Conservation (phyloP, 495 filamentous ascomycete genomes). For the Arthonia radiata region DNA sequence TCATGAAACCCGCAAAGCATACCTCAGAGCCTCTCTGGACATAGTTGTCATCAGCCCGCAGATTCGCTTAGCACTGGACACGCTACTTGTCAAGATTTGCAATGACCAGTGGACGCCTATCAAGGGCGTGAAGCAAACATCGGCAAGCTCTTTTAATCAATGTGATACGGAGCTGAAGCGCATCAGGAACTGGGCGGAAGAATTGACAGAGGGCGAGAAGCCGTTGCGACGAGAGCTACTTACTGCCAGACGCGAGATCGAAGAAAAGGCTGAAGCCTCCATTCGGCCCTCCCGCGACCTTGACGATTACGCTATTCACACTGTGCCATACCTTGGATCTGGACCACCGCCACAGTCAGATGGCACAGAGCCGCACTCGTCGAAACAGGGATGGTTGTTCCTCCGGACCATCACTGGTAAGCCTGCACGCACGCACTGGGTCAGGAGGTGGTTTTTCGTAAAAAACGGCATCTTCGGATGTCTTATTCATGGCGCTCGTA, state of each 20-base stretch:
- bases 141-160: constrained; percentile 29
- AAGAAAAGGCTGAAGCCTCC: constrained; percentile 44
- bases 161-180: constrained; percentile 63
- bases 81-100: constrained; percentile 59
- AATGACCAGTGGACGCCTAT: constrained; percentile 73
- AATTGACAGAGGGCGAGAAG: constrained; percentile 67
- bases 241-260: constrained; percentile 55
- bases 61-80: constrained; percentile 54
- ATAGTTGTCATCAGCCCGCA: constrained; percentile 73
- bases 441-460: constrained; percentile 81
- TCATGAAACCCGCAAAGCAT: constrained; percentile 77
- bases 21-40: constrained; percentile 79
- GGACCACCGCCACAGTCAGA: constrained; percentile 26
- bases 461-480: constrained; percentile 92
- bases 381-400: constrained; percentile 93
- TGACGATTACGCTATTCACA: constrained; percentile 73
- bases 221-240: constrained; percentile 58
- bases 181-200: constrained; percentile 70
- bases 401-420: constrained; percentile 64
- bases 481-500: constrained; percentile 63
- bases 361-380: constrained; percentile 12
- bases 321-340: constrained; percentile 60
- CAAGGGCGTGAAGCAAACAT: constrained; percentile 34
- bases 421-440: constrained; percentile 66
- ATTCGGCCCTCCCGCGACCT: constrained; percentile 67